Evolutionary conservation across 106 monocot genomes (phyloP).

Genomic region (Ottelia alismoides): DNA sequence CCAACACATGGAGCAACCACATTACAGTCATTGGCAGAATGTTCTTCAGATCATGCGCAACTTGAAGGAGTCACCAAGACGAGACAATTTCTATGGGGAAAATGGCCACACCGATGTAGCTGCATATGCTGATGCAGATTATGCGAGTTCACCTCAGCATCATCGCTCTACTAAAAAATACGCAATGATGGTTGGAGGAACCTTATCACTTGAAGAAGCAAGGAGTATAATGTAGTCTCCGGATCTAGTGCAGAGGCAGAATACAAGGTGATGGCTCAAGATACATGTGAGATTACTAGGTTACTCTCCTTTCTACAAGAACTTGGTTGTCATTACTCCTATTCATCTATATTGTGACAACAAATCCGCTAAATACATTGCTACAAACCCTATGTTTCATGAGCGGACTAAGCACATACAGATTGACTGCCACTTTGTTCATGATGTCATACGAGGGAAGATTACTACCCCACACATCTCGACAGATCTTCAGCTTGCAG

Average conservation of each 20-base stretch:
- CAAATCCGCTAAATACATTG: too few relatives aligned
- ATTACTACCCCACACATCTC: too few relatives aligned
- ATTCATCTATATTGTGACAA: too few relatives aligned
- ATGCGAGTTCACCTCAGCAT: not conserved
- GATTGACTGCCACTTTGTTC: too few relatives aligned
- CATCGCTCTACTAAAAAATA: not conserved
- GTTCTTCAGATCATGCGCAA: not conserved
- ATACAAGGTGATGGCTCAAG: not conserved
- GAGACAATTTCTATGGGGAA: not conserved
- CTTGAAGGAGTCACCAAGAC: not conserved
- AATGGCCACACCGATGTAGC: not conserved
- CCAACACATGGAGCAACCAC: not conserved
- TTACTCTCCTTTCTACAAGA: too few relatives aligned
- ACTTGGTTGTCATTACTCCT: too few relatives aligned
- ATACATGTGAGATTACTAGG: too few relatives aligned
- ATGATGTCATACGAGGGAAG: too few relatives aligned
- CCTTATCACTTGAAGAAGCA: not conserved
- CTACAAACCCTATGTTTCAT: too few relatives aligned
- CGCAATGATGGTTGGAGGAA: not conserved
- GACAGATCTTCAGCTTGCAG: too few relatives aligned
- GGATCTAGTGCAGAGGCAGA: not conserved
- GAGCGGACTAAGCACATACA: too few relatives aligned
- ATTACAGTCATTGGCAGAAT: not conserved
- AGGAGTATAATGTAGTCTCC: not conserved
- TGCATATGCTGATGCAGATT: not conserved